A percentile compares a stretch with the other conserved stretches of the same genome.
These are phyloP conservation scores for Sungouiella blattae DNA, from an alignment of 805 yeast species.

Conservation along the genomic window DNA sequence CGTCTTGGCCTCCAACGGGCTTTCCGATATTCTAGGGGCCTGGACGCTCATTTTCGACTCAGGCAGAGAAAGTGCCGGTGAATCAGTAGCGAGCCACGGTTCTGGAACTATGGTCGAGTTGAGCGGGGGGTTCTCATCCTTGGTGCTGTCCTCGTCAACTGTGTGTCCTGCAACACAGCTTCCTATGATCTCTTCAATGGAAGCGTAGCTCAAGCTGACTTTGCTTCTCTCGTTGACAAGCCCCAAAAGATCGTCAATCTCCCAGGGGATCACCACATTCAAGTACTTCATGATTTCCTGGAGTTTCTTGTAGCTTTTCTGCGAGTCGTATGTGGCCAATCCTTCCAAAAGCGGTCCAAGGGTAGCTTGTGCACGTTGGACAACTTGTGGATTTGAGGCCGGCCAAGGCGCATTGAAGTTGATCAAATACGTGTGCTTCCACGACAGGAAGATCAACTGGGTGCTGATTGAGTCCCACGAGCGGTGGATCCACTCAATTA, in stretches of 20 bases:
- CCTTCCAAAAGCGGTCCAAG: conserved; percentile 11
- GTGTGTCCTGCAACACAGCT: conserved; percentile 51
- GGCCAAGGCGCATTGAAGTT: conserved; percentile 30
- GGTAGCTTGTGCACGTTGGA: conserved; percentile 10
- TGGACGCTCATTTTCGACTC: not conserved
- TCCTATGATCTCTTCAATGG: conserved; percentile 59
- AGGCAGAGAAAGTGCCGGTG: not conserved
- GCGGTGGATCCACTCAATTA: conserved; percentile 54
- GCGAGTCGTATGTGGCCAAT: conserved; percentile 14
- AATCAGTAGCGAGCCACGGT: not conserved
- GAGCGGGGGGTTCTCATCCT: not conserved
- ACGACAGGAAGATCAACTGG: conserved; percentile 30
- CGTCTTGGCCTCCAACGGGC: not conserved
- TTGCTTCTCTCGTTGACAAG: conserved; percentile 43
- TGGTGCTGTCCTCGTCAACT: conserved; percentile 1
- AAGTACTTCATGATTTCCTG: conserved; percentile 42
- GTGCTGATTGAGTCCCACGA: conserved; percentile 48
- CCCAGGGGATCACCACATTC: conserved; percentile 57
- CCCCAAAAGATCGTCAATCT: conserved; percentile 50
- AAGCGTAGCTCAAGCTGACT: conserved; percentile 45
- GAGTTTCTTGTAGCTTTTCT: conserved; percentile 40
- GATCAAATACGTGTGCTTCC: conserved; percentile 36
- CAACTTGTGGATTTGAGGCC: conserved; percentile 9
- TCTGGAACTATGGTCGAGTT: no score
- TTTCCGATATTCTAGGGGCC: not conserved